Conservation (phyloP, 140 eudicot species). For the Flaveria floridana region DNA sequence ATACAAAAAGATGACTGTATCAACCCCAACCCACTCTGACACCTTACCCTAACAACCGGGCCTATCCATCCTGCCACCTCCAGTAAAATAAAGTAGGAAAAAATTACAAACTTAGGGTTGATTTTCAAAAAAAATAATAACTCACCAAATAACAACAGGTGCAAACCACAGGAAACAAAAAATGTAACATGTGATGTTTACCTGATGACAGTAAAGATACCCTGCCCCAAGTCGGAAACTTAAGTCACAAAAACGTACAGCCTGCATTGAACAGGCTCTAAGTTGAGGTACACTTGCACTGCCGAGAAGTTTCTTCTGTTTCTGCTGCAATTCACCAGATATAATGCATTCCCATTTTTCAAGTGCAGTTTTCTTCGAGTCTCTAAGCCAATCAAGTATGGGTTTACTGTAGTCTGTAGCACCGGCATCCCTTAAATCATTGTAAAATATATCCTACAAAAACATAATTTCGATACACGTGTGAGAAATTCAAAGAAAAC, state of each 20-base stretch:
- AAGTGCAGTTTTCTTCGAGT: conserved; percentile 58
- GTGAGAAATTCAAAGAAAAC: neutral
- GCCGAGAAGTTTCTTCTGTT: conserved; percentile 52
- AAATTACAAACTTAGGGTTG: neutral
- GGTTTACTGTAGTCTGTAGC: conserved; percentile 75
- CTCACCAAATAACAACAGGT: neutral
- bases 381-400: conserved; percentile 68
- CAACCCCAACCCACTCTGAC: neutral
- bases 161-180: neutral
- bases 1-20: neutral
- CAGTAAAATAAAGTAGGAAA: neutral
- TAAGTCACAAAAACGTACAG: conserved; percentile 61
- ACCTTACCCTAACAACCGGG: neutral
- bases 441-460: conserved; percentile 70
- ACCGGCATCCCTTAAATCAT: conserved; percentile 55
- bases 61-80: neutral
- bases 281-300: conserved; percentile 55
- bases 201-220: conserved; percentile 85
- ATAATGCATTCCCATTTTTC: conserved; percentile 76
- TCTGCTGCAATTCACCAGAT: conserved; percentile 59
- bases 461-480: conserved; percentile 12
- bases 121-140: neutral
- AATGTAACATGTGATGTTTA: conserved; percentile 9
- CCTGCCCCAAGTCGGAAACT: conserved; percentile 83
- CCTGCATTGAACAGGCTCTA: conserved; percentile 54